Evolutionary conservation across 345 rosid genomes (phyloP), one percentile per base, ranked within the genome.

Genomic region (Lepidium africanum): DNA sequence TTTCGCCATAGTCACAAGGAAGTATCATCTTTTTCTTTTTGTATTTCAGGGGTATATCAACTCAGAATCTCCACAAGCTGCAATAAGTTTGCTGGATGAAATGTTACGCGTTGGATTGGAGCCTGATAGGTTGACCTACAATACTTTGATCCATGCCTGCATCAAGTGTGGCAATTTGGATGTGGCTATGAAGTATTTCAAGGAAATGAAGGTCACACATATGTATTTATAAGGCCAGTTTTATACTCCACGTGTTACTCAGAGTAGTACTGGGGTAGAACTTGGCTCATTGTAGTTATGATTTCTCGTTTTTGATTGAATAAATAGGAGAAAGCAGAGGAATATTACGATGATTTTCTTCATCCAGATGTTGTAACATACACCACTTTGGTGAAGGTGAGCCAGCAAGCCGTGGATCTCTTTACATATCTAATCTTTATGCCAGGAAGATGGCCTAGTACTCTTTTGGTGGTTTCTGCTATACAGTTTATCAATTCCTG

Each of bases 141-240:
- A 85, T 59, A 85, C 86, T 65, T 63, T 85, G 75, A 89, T 89
- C 65, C 74, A 66, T 68, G 85, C 90, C 19, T 82, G 85, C 63
- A 70, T 80, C 49, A 85, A 85, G 77, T 32, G 75, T 62, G 74
- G 79, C 32, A 79, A 81, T 36, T 74, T 89, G 80, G 83, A 76
- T 74, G 78, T 69, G 70, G 92, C 96, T 11, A 76, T 83, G 84
- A 77, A 35, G n/a, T 83, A 86, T 68, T 64, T 83, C n/a, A 67
- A 78, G 78, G 84, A 84, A 81, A 84, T 87, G 96, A 87, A 89
- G 92, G 96, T 89, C 78, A 38, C 84, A 68, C 53, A 78, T 78
- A 68, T 76, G 74, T 71, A 71, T 76, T 81, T 80, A 62, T 71
- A 84, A 80, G 82, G 81, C 83, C 69, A 81, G 80, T 82, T 81